Conservation (phyloP, 106 monocot species). For the Xerophyta viscosa region DNA sequence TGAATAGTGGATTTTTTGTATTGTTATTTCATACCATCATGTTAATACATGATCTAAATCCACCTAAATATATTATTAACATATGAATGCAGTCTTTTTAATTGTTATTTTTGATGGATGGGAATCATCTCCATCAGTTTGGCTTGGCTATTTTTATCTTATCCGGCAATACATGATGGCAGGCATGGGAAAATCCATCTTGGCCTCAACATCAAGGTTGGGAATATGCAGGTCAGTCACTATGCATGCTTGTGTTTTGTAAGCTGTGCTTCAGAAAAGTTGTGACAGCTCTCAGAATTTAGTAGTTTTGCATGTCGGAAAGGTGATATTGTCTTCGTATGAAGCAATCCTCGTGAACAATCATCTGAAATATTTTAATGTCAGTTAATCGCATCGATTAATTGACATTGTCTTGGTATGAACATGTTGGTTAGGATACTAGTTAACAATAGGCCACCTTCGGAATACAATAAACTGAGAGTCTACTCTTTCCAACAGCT, state of each 20-base stretch:
- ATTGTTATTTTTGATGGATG: not conserved
- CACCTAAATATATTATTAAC: not conserved
- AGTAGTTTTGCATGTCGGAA: not conserved
- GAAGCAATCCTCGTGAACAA: too few species aligned
- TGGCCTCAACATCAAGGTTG: conserved; percentile 37
- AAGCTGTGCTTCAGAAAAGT: not conserved
- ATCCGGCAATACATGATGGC: conserved; percentile 11
- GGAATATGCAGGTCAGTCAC: conserved; percentile 37
- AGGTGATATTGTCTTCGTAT: too few species aligned
- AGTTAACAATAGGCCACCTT: too few species aligned
- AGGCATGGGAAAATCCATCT: conserved; percentile 43
- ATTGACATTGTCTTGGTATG: too few species aligned
- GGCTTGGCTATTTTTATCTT: too few species aligned
- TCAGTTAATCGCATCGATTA: too few species aligned
- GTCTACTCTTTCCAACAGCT: too few species aligned
- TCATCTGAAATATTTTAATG: too few species aligned
- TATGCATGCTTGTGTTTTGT: not conserved
- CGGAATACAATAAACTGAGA: too few species aligned
- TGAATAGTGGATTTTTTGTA: too few species aligned
- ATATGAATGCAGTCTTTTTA: not conserved
- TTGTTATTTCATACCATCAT: not conserved
- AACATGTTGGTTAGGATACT: too few species aligned
- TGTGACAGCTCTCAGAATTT: too few species aligned
- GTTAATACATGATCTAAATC: not conserved
- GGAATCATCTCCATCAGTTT: not conserved